These are phyloP conservation scores for Colletotrichum sublineola DNA, from an alignment of 2,329 filamentous ascomycete genomes.

Conservation along the genomic window DNA sequence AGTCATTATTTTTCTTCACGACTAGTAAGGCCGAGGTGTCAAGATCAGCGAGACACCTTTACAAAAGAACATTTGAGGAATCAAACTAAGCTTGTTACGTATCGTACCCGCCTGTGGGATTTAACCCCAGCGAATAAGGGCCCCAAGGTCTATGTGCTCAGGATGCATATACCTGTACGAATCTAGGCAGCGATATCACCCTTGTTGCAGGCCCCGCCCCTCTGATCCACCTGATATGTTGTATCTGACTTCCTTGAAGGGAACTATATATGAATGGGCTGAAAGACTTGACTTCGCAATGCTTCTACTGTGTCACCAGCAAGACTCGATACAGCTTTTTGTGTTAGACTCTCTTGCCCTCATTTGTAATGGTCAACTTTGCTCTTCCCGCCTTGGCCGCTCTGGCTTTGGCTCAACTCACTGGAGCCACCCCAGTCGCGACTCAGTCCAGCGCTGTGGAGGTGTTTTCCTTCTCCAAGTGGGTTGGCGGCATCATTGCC, in stretches of 20 bases:
- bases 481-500: constrained; percentile 38
- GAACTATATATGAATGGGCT: neutral
- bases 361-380: constrained; percentile 29
- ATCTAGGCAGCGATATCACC: neutral
- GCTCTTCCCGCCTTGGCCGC: constrained; percentile 16
- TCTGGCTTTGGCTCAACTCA: constrained; percentile 9
- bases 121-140: neutral
- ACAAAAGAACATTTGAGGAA: neutral
- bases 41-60: neutral
- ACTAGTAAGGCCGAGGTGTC: neutral
- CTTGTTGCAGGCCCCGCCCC: neutral
- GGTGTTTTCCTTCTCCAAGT: constrained; percentile 36
- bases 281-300: neutral
- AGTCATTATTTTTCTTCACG: too few relatives aligned
- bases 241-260: neutral
- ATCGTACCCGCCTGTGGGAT: neutral
- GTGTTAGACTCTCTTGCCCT: neutral
- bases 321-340: neutral
- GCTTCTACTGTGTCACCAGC: neutral
- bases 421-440: neutral
- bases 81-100: neutral
- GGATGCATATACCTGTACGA: neutral
- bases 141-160: neutral
- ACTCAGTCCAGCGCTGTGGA: neutral
- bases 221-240: neutral